phyloP scores from a whole-genome alignment of 2,329 filamentous ascomycete species.

The Ophiosphaerella korrae region DNA sequence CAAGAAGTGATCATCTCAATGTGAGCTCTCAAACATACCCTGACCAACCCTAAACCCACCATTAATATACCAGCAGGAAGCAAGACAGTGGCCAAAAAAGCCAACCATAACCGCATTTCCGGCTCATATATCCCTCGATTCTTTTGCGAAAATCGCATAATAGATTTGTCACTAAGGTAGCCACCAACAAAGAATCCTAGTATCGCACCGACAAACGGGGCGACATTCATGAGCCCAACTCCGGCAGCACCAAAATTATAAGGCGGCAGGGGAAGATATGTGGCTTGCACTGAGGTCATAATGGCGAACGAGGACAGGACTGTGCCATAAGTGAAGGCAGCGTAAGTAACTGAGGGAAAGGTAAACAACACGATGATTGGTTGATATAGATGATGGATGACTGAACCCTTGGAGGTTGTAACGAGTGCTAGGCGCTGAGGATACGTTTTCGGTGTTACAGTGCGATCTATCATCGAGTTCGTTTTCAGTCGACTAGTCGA shows the following conservation, averaged over 20 bases:
- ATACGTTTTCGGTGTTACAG: slow-evolving; percentile 51
- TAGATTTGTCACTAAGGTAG: slow-evolving; percentile 27
- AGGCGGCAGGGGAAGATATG: slow-evolving; percentile 45
- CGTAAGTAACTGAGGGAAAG: slow-evolving; percentile 49
- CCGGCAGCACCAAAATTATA: slow-evolving; percentile 49
- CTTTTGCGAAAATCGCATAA: slow-evolving; percentile 42
- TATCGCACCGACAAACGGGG: slow-evolving; percentile 49
- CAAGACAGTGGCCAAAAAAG: slow-evolving; percentile 39
- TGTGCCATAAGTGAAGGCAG: slow-evolving; percentile 45
- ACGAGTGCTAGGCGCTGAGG: slow-evolving; percentile 48
- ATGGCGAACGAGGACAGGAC: slow-evolving; percentile 48
- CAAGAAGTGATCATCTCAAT: slow-evolving; percentile 8
- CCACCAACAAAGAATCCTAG: slow-evolving; percentile 31
- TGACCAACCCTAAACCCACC: slow-evolving; percentile 45
- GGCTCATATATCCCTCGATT: slow-evolving; percentile 53
- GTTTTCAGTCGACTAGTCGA: slow-evolving; percentile 1
- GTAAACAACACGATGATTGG: slow-evolving; percentile 45
- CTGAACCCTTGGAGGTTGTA: slow-evolving; percentile 36
- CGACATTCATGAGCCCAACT: slow-evolving; percentile 49
- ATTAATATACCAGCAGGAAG: slow-evolving; percentile 45
- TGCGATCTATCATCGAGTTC: slow-evolving; percentile 27
- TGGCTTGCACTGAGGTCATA: slow-evolving; percentile 44
- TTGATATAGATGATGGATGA: slow-evolving; percentile 45
- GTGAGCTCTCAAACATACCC: slow-evolving; percentile 9
- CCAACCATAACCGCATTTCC: slow-evolving; percentile 52